Conservation (phyloP, 305 asterid genomes). For the Euphrasia arctica region DNA sequence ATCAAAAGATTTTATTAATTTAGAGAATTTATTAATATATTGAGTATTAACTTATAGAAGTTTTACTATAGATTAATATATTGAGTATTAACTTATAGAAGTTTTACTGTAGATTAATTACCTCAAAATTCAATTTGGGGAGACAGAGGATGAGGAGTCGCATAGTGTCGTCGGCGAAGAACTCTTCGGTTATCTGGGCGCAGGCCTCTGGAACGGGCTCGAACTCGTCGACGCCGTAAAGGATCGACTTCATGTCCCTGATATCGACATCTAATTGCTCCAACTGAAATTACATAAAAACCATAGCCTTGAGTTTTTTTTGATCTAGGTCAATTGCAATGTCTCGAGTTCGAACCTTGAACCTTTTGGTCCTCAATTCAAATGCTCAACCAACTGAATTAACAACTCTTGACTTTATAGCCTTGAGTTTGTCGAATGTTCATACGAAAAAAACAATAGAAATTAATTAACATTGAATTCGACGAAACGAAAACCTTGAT, state of each 20-base stretch:
- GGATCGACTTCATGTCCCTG: constrained; percentile 62
- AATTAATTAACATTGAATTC: background rate
- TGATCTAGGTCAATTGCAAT: too few relatives aligned
- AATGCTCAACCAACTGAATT: too few relatives aligned
- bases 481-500: constrained; percentile 41
- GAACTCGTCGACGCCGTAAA: constrained; percentile 66
- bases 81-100: too few relatives aligned
- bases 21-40: too few relatives aligned
- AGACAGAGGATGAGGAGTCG: constrained; percentile 70
- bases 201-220: constrained; percentile 82
- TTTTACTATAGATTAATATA: too few relatives aligned
- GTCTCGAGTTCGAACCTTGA: too few relatives aligned
- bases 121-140: constrained; percentile 84
- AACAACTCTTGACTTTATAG: too few relatives aligned
- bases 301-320: too few relatives aligned
- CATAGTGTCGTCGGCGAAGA: constrained; percentile 58
- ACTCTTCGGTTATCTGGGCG: constrained; percentile 68
- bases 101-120: constrained; percentile 23
- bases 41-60: too few relatives aligned
- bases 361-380: too few relatives aligned
- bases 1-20: too few relatives aligned
- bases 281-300: constrained; percentile 45
- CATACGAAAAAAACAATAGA: constrained; percentile 15
- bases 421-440: too few relatives aligned
- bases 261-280: constrained; percentile 50